A percentile compares a stretch with the other conserved stretches of the same genome.
These are phyloP conservation scores for Caryopteris hybrid DNA, from an alignment of 305 asterid genomes.

Conservation along the genomic window DNA sequence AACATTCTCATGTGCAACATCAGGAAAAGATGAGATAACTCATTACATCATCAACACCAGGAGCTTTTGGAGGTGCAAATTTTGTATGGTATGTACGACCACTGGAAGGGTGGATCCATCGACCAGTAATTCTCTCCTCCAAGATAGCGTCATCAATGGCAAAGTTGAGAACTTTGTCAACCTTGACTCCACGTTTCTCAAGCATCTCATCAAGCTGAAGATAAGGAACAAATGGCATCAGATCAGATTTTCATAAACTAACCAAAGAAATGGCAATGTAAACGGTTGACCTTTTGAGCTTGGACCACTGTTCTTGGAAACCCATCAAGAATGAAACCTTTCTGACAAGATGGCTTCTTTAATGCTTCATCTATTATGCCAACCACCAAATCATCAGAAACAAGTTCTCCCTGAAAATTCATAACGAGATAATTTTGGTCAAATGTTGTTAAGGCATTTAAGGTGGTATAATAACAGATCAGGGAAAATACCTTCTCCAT, in stretches of 20 bases:
- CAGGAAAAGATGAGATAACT: background rate
- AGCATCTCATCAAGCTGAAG: conserved; percentile 94
- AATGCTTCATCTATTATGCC: conserved; percentile 86
- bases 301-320: conserved; percentile 91
- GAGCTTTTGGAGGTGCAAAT: conserved; percentile 75
- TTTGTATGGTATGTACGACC: conserved; percentile 79
- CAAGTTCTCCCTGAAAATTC: conserved; percentile 75
- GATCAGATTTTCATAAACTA: background rate
- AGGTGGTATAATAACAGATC: background rate
- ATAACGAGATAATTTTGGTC: background rate
- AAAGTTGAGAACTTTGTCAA: conserved; percentile 88
- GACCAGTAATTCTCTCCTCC: conserved; percentile 90
- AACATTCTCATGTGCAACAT: background rate
- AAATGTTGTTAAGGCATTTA: conserved; percentile 4
- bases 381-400: conserved; percentile 86
- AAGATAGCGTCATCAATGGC: conserved; percentile 77
- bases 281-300: conserved; percentile 67
- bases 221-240: conserved; percentile 20
- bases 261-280: background rate
- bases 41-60: conserved; percentile 65
- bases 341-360: conserved; percentile 84
- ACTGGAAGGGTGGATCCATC: conserved; percentile 93
- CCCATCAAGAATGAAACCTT: conserved; percentile 94
- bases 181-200: conserved; percentile 68
- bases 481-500: conserved; percentile 68